Conservation (phyloP, 805 yeast genomes). For the Maudiozyma saulgeensis region DNA sequence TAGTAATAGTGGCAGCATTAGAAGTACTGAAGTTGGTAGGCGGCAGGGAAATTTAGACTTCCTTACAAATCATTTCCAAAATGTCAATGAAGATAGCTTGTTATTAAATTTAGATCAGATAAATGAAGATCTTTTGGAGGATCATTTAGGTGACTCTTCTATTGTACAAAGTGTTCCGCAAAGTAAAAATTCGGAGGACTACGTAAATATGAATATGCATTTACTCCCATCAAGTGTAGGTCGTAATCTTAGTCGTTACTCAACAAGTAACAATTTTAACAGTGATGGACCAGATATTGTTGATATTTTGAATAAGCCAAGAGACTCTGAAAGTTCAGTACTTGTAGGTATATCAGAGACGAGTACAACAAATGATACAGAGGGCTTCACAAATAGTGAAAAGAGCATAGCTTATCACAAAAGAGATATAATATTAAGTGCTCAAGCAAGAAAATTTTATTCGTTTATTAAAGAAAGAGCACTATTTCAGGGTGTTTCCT, state of each 20-base stretch:
- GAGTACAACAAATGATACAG: background rate
- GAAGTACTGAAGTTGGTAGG: constrained; percentile 23
- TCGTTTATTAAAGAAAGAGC: constrained; percentile 22
- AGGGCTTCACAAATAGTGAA: background rate
- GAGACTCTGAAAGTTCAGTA: no score
- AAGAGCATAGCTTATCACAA: background rate
- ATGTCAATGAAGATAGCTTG: constrained; percentile 6
- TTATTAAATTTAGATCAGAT: constrained; percentile 23
- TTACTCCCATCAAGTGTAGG: constrained; percentile 29
- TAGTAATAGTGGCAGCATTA: constrained; percentile 18
- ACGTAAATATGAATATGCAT: constrained; percentile 17
- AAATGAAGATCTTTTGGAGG: constrained; percentile 21
- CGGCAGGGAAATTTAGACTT: constrained; percentile 6
- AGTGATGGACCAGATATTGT: constrained; percentile 7
- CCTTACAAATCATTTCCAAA: background rate
- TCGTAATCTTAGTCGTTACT: constrained; percentile 13
- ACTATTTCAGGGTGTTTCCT: constrained; percentile 12
- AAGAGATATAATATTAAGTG: constrained; percentile 8
- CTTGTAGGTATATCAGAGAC: background rate
- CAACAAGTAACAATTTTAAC: constrained; percentile 8
- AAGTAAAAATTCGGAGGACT: constrained; percentile 5
- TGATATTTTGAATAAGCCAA: constrained; percentile 12
- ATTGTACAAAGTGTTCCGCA: background rate
- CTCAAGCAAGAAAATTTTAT: constrained; percentile 22
- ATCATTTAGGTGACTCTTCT: constrained; percentile 1